Base-by-base conservation (phyloP, 2,329 filamentous ascomycete species). In the Phaeophleospora eucalypticola region DNA sequence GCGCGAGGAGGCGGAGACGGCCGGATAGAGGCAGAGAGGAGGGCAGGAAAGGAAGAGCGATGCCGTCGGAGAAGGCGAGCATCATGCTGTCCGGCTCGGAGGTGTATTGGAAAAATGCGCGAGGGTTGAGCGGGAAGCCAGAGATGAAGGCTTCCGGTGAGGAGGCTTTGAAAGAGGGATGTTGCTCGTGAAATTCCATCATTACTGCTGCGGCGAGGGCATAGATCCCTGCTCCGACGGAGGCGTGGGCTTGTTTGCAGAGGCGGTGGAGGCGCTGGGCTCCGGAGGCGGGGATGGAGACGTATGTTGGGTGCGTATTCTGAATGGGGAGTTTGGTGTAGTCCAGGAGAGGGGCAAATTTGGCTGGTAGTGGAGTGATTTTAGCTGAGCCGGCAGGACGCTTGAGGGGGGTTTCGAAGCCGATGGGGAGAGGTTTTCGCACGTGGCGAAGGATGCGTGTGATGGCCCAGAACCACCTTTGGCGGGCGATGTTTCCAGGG, bases 381-480 rank as follows among this genome's bases (percentile, higher is more conserved):
- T 41, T n/a, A 18, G 37, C 29, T 14, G 43, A 24, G 6, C 46
- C 43, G 1, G 36, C 14, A 3, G 17, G 14, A 14, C 69, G 58
- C 14, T 58, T 56, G 3, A 75, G 57, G 0, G 73, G 73, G 45
- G 74, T 75, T 2, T 57, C 20, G 45, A 76, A 72, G 1, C 68
- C 69, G 6, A 59, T 60, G 10, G 68, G 66, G 1, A 69, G 58
- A 1, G 66, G 62, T 37, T 61, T 69, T 4, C 67, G 57, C 1
- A 73, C 65, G 44, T 74, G 68, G 4, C 72, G 58, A 14, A 75
- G 61, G 6, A 75, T 65, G 16, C 71, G 61, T 7, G 70, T 65
- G 6, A 76, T 64, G 4, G 67, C 65, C 73, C 73, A 75, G 53
- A 71, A 73, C 72, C 72, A 75, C 39, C 71, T 62, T 55, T 68